Evolutionary conservation across 2,329 filamentous ascomycete genomes (phyloP), one percentile per base, ranked within the genome.

Genomic region (Hymenoscyphus albidus): DNA sequence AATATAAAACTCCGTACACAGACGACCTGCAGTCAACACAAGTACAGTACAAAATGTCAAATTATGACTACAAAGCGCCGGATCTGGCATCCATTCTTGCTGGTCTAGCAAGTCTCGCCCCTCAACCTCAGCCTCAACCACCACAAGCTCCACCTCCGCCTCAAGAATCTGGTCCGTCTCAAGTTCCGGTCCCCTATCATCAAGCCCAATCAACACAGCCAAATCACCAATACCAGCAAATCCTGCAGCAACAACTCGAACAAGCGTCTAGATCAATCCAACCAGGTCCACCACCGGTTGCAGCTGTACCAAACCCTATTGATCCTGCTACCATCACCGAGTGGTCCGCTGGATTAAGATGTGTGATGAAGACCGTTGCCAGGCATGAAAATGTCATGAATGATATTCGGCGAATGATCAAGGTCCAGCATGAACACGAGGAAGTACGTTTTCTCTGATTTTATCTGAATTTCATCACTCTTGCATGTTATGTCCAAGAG

Each of bases 301-400:
- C 18, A 2, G 42, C 40, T 57, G 56, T 57, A 13, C 44, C 64
- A 12, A 71, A 70, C 22, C 27, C 70, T 10, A 61, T 75, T 42
- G 79, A 83, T 68, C 76, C 81, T 9, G 76, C 80, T 27, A 78
- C 75, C 1, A 83, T 84, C 61, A 80, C 78, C 14, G 79, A 82
- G 44, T 85, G 82, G 82, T 77, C 81, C 14, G 74, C 78, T 10
- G 83, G 81, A 6, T 72, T 84, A 39, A 77, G 78, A 68, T 80
- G 82, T 74, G 78, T 84, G 27, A 83, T 82, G 77, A 78, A 77
- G 61, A 78, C 78, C 3, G 77, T 83, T 22, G 75, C 77, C 0
- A 77, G 77, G 54, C 79, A 81, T 65, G 79, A 82, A 63, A 73
- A 75, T 39, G 74, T 78, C 1, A 74, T 81, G 54, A 74, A 75